Evolutionary conservation across 179 eudicot species (phyloP).

Genomic region (Beta lomatogona): DNA sequence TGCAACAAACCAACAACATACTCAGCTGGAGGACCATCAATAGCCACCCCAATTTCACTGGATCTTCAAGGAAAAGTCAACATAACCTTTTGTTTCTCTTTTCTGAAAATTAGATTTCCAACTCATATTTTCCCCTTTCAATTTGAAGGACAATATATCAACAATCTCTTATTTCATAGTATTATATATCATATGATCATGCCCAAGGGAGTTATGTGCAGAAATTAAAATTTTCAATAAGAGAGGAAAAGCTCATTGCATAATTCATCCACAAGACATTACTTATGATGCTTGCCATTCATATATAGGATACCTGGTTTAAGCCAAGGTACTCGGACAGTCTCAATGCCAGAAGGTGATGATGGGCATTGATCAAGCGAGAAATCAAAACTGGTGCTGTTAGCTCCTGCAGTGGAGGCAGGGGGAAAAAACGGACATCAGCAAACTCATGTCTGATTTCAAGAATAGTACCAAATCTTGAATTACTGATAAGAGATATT

Average conservation of each 20-base stretch:
- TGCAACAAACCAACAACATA: background rate
- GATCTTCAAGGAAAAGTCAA: background rate
- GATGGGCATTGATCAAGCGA: constrained; percentile 86
- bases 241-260: background rate
- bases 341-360: constrained; percentile 80
- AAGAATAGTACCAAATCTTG: constrained; percentile 3
- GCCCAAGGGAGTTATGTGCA: background rate
- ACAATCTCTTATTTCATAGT: background rate
- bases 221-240: background rate
- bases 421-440: background rate
- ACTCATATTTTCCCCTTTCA: background rate
- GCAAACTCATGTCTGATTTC: background rate
- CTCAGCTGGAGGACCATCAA: background rate
- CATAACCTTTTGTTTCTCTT: background rate
- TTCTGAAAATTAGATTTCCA: background rate
- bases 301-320: constrained; percentile 56
- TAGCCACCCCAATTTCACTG: background rate
- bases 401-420: constrained; percentile 56
- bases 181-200: background rate
- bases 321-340: constrained; percentile 84
- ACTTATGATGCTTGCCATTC: background rate
- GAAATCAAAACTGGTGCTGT: constrained; percentile 87
- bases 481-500: background rate
- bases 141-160: background rate
- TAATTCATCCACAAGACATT: background rate